These are phyloP conservation scores for Penicillium sumatraense DNA, from an alignment of 2,329 filamentous ascomycete genomes.

Conservation along the genomic window DNA sequence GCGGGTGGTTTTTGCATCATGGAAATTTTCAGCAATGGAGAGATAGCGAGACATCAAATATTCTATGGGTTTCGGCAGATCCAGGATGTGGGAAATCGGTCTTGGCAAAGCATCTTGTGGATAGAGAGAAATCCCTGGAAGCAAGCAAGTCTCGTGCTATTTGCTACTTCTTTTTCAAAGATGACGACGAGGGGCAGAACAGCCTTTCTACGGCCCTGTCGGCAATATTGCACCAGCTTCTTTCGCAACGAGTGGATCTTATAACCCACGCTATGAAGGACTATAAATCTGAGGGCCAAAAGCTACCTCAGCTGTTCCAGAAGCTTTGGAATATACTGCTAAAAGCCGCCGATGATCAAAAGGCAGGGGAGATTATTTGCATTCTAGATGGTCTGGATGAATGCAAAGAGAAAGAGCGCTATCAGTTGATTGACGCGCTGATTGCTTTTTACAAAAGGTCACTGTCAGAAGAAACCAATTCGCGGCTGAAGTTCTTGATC, in stretches of 20 bases:
- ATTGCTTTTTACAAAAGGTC: slow-evolving; percentile 25
- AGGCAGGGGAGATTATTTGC: slow-evolving; percentile 35
- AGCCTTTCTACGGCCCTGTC: slow-evolving; percentile 35
- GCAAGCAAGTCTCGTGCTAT: slow-evolving; percentile 20
- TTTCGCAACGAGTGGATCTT: slow-evolving; percentile 14
- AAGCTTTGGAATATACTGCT: slow-evolving; percentile 40
- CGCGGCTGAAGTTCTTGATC: slow-evolving; percentile 42
- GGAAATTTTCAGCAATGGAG: slow-evolving; percentile 21
- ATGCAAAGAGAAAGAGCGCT: slow-evolving; percentile 31
- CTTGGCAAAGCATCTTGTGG: slow-evolving; percentile 42
- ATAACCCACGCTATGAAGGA: slow-evolving; percentile 17
- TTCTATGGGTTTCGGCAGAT: slow-evolving; percentile 48
- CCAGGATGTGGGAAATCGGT: slow-evolving; percentile 54
- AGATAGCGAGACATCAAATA: slow-evolving; percentile 17
- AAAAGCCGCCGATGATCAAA: slow-evolving; percentile 6
- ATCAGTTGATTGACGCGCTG: slow-evolving; percentile 29
- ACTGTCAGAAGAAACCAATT: slow-evolving; percentile 1
- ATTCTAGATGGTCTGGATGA: slow-evolving; percentile 51
- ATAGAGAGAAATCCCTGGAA: slow-evolving; percentile 28
- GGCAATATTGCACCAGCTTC: slow-evolving; percentile 49
- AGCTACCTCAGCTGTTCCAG: slow-evolving; percentile 24
- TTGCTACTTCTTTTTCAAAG: slow-evolving; percentile 55
- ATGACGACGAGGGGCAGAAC: slow-evolving; percentile 43
- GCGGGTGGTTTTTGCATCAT: slow-evolving; percentile 26
- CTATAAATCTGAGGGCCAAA: slow-evolving; percentile 22